Percentiles rank a stretch among this genome's conserved stretches.
Evolutionary conservation across 192 early-diverging fungal genomes (phyloP).

Genomic region (Thoreauomyces humboldtii): DNA sequence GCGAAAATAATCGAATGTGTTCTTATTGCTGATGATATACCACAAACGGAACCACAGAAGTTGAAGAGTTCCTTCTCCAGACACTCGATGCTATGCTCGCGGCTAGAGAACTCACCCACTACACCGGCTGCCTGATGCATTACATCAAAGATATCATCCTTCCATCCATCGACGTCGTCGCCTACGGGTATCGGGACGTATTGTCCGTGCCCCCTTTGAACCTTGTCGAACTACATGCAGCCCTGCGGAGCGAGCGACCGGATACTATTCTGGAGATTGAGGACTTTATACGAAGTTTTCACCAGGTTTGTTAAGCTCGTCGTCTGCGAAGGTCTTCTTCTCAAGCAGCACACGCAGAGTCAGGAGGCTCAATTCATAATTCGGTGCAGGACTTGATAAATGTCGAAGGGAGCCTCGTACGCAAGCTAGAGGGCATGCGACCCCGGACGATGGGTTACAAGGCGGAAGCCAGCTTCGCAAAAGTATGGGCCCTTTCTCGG

Average conservation of each 20-base stretch:
- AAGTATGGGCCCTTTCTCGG: background rate
- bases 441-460: background rate
- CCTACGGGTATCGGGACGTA: slow-evolving; percentile 58
- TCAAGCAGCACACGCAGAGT: background rate
- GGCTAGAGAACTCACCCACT: slow-evolving; percentile 1
- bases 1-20: no score
- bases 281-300: slow-evolving; percentile 47
- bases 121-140: slow-evolving; percentile 20
- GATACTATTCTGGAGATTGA: slow-evolving; percentile 19
- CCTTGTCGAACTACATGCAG: slow-evolving; percentile 37
- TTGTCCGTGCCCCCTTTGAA: slow-evolving; percentile 57
- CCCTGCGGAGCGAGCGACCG: background rate
- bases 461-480: background rate
- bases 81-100: slow-evolving; percentile 1
- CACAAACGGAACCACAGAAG: no score
- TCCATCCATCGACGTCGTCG: slow-evolving; percentile 48
- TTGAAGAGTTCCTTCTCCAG: slow-evolving; percentile 11
- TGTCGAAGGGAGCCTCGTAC: no score
- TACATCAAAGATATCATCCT: slow-evolving; percentile 18
- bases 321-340: background rate
- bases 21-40: no score
- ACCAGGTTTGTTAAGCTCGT: background rate
- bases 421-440: no score
- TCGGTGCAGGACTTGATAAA: no score
- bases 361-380: background rate